phyloP scores from a whole-genome alignment of 2,329 filamentous ascomycete species.

The Alternaria solani region DNA sequence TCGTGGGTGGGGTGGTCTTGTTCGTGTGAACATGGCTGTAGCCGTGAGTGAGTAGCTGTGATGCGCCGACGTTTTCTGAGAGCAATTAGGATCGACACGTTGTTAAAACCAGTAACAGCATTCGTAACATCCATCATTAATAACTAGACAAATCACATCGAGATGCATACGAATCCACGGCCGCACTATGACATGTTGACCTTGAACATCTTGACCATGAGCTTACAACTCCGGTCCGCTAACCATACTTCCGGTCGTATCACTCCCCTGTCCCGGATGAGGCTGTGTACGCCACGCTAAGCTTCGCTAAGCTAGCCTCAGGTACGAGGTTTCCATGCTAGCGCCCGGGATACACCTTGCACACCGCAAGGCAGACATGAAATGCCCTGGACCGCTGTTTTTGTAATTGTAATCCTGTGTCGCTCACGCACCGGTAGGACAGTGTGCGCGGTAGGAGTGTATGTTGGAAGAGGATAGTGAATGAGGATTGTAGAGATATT shows the following conservation, averaged over 20 bases:
- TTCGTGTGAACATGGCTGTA: no score
- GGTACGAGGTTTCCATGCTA: not conserved
- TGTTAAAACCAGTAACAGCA: not conserved
- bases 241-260: not conserved
- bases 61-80: no score
- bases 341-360: not conserved
- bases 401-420: no score
- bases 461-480: no score
- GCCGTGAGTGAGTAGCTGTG: no score
- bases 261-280: not conserved
- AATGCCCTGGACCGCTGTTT: not conserved
- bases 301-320: not conserved
- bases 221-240: conserved; percentile 4
- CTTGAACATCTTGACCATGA: not conserved
- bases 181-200: not conserved
- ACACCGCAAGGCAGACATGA: not conserved
- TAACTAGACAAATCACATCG: no score
- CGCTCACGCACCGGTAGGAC: no score
- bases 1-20: no score
- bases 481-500: not conserved
- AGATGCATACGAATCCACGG: no score
- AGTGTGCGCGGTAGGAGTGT: no score
- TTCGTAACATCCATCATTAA: no score
- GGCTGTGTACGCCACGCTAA: not conserved
- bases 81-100: not conserved